Evolutionary conservation across 257 asterid genomes (phyloP), one percentile per base, ranked within the genome.

Genomic region (Lantana camara): DNA sequence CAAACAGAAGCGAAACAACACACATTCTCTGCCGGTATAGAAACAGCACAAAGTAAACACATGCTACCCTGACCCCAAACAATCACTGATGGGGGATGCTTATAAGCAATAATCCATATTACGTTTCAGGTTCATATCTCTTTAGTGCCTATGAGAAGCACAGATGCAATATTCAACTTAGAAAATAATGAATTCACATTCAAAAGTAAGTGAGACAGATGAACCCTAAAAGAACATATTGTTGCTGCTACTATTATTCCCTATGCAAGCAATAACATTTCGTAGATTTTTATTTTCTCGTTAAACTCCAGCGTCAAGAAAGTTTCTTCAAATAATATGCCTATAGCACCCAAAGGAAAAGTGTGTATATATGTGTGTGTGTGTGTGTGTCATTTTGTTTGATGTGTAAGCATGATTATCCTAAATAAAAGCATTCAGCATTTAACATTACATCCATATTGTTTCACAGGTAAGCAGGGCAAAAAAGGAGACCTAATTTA

Each of bases 361-460:
- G n/a, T n/a, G n/a, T n/a, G 24, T 30, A 32, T 23, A 22, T 4
- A 62, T 19, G 34, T 51, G 3, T 21, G 58, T n/a, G 32, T 49
- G 30, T 45, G 58, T n/a, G 44, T 17, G 52, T 23, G 22, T 20
- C 27, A 12, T 21, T 15, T 51, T 40, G 32, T 29, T 30, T 23
- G 23, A 17, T 53, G 42, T 4, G 23, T 23, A 17, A 53, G 63
- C 46, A 59, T 22, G 5, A 42, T 13, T 20, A 55, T 60, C 51
- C 57, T 11, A 60, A 73, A 37, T 42, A 27, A 27, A 29, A 14
- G 42, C 59, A 66, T 27, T 23, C 23, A 48, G 40, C 52, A 49
- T 51, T 47, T 53, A 59, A 21, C 51, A 55, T 41, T 53, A 67
- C 53, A 46, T 24, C 13, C 38, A 57, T 32, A 21, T 46, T 55